phyloP scores from a whole-genome alignment of 1,284 basidiomycete species.

The Cutaneotrichosporon spelunceum region DNA sequence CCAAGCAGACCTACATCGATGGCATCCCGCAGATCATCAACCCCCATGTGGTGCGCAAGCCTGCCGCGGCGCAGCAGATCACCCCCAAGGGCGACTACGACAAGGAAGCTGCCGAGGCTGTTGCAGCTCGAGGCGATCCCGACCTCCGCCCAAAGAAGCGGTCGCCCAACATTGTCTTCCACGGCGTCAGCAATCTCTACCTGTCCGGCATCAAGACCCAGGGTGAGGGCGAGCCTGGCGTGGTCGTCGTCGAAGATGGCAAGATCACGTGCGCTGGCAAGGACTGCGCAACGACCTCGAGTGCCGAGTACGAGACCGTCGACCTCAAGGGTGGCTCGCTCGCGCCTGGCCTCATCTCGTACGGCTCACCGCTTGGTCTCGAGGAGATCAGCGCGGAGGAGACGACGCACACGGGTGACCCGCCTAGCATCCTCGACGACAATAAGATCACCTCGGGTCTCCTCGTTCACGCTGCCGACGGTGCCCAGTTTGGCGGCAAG shows the following conservation, averaged over 20 bases:
- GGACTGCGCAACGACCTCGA: constrained; percentile 23
- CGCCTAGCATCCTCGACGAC: constrained; percentile 33
- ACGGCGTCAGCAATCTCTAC: constrained; percentile 43
- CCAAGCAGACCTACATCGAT: constrained; percentile 61
- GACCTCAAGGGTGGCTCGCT: constrained; percentile 53
- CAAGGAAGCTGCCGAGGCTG: constrained; percentile 41
- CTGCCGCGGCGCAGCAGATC: constrained; percentile 42
- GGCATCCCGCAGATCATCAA: constrained; percentile 54
- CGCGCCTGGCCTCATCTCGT: constrained; percentile 49
- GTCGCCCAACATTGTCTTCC: constrained; percentile 45
- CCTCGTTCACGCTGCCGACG: constrained; percentile 67
- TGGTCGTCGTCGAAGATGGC: constrained; percentile 46
- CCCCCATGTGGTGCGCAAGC: constrained; percentile 43
- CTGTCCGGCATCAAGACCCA: constrained; percentile 14
- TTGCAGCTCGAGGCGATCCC: constrained; percentile 47
- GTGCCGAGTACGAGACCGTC: constrained; percentile 31
- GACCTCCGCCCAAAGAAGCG: constrained; percentile 39
- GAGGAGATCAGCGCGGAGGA: constrained; percentile 57
- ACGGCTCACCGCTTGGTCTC: constrained; percentile 51
- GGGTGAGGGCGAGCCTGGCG: constrained; percentile 14
- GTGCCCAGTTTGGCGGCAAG: constrained; percentile 65
- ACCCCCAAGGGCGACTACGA: constrained; percentile 39
- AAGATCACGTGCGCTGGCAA: constrained; percentile 48
- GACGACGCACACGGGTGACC: constrained; percentile 63
- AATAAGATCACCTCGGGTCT: constrained; percentile 58